Evolutionary conservation across 192 early-diverging fungal genomes (phyloP), one percentile per base, ranked within the genome.

Genomic region (Mortierella hygrophila): DNA sequence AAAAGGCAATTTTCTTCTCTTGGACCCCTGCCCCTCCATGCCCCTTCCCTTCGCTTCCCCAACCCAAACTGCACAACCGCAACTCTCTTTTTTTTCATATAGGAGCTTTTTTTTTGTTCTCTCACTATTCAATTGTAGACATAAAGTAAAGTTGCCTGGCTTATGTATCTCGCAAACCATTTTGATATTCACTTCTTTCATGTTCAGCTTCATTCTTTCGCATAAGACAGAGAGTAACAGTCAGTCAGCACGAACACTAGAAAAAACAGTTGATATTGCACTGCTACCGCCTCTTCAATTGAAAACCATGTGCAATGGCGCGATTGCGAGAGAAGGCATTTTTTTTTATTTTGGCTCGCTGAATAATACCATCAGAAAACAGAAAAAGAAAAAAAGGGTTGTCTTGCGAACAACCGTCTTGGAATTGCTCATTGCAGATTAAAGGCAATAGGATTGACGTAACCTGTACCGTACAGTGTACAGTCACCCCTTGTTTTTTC

Each of bases 1-100:
- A 65, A 65, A 65, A 65, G 60, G 60, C 60, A 65, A 65, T 65
- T 65, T 65, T 65, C 60, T 65, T 65, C 60, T 65, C 60, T 65
- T 65, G 60, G 60, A 65, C 60, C 60, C 60, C 60, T 63, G 10
- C 8, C 2, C 23, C 44, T 15, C 44, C 44, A 46, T 46, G 38
- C 38, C 21, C 57, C 10, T 29, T 6, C 57, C 55, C 55, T 21
- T 55, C 21, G 1, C 21, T n/a, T 57, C 55, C 9, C 57, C 57
- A n/a, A 63, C 57, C 13, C 29, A 8, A 65, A 65, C 29, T 2
- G 60, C 60, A 65, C 3, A 18, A 15, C 23, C 7, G n/a, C n/a
- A 23, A 26, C 60, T 65, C 60, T 65, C 11, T 35, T 15, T n/a
- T n/a, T 63, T 32, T 65, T 32, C n/a, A 52, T 52, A 20, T 52